Evolutionary conservation across 495 filamentous ascomycete species (phyloP).

Genomic region (Cryomyces minteri): DNA sequence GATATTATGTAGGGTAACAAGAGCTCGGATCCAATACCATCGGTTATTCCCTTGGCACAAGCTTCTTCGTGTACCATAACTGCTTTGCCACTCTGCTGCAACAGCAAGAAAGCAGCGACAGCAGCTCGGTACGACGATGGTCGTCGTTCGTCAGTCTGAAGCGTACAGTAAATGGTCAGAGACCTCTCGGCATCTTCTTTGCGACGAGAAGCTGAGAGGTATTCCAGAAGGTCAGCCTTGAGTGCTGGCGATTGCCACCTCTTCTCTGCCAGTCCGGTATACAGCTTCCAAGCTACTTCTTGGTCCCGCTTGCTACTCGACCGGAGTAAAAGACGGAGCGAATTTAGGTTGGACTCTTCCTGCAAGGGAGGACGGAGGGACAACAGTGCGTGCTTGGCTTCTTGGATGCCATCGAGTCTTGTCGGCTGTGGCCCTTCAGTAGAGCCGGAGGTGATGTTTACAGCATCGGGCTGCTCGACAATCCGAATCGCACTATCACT

Average conservation of each 20-base stretch:
- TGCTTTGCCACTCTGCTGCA: too few relatives aligned
- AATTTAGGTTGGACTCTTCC: background rate
- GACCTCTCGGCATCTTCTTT: background rate
- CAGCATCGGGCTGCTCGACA: too few relatives aligned
- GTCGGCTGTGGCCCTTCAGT: background rate
- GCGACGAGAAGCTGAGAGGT: conserved; percentile 6
- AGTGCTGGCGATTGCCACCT: background rate
- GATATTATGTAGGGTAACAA: too few relatives aligned
- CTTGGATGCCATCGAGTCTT: background rate
- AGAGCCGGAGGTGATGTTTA: background rate
- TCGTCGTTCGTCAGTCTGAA: too few relatives aligned
- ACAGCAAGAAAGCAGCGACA: too few relatives aligned
- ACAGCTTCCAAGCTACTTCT: background rate
- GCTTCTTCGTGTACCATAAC: too few relatives aligned
- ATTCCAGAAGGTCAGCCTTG: conserved; percentile 12
- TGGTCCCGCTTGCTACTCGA: background rate
- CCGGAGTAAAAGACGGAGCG: background rate
- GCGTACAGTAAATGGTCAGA: too few relatives aligned
- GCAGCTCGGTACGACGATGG: too few relatives aligned
- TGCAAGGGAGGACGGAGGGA: background rate
- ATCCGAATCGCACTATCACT: too few relatives aligned
- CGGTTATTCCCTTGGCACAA: too few relatives aligned
- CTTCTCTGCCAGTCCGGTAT: background rate
- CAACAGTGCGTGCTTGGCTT: background rate
- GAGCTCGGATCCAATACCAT: too few relatives aligned